phyloP scores from a whole-genome alignment of 2,329 filamentous ascomycete species.

The Hymenotorrendiella dingleyae region DNA sequence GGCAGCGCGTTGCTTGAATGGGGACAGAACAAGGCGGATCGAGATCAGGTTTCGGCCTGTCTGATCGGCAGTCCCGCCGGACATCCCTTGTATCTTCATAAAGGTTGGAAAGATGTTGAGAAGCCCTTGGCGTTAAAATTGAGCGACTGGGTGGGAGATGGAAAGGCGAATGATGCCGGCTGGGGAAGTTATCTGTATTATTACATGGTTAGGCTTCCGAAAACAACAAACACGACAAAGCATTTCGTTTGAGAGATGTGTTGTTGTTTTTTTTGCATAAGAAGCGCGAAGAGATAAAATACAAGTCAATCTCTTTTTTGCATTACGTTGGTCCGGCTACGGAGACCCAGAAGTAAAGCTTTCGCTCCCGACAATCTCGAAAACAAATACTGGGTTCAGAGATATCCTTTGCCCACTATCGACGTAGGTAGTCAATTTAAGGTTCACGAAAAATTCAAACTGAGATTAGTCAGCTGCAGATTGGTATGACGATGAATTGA shows the following conservation, averaged over 20 bases:
- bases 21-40: constrained; percentile 12
- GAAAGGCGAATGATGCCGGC: constrained; percentile 3
- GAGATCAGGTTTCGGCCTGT: constrained; percentile 8
- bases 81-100: constrained; percentile 10
- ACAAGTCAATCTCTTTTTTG: no score
- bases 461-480: no score
- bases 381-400: no score
- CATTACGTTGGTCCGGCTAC: no score
- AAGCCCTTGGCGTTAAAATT: constrained; percentile 9
- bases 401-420: no score
- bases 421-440: no score
- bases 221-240: neutral
- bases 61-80: constrained; percentile 13
- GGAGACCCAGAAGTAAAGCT: no score
- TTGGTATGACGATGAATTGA: no score
- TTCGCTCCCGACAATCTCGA: no score
- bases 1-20: constrained; percentile 12
- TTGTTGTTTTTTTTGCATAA: no score
- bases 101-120: constrained; percentile 13
- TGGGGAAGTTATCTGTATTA: constrained; percentile 2
- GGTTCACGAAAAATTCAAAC: no score
- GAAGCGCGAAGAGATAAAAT: no score
- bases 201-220: constrained; percentile 1
- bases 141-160: constrained; percentile 11
- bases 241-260: neutral